Evolutionary conservation across 2,329 filamentous ascomycete species (phyloP), one percentile per base, ranked within the genome.

Genomic region (Leptoxyphium fumago): DNA sequence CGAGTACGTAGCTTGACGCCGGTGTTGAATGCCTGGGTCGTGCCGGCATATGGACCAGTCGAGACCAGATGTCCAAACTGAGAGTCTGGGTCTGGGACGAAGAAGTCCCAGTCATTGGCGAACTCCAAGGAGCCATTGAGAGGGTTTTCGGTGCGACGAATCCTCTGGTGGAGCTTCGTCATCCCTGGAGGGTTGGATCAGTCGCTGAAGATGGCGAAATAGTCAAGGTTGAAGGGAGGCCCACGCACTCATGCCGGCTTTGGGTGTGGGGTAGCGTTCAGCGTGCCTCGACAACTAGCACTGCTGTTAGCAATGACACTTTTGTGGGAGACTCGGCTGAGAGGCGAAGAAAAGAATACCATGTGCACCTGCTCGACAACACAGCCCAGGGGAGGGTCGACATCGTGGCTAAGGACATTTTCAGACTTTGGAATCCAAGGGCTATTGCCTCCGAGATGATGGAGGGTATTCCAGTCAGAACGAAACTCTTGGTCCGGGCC

Each of bases 291-390:
- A 71, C 62, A 77, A 70, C 71, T 74, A 50, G 21, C 21, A 7
- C 3, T 26, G 21, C 21, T 26, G 21, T 26, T 7, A 26, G 7
- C 21, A 26, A 26, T 26, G 21, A 26, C 21, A 3, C 21, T 26
- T 3, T 3, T 26, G 4, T 26, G 21, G 21, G 3, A 7, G 7
- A 26, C 7, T 26, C 7, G 7, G 21, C 21, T 26, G 3, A 26
- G 21, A 26, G 21, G 21, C 4, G 21, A 26, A 26, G 21, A 26
- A 26, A 4, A 2, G 29, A 40, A 26, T 59, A 74, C 71, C 72
- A 77, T 71, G 56, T 77, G 73, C n/a, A 76, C 67, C 53, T 77
- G 73, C 45, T 75, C 69, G 6, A 77, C 63, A 13, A 57, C 53
- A 51, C 74, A 77, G 2, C 65, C 65, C 5, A 63, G 55, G 0